Evolutionary conservation across 179 eudicot species (phyloP).

Genomic region (Nepenthes alata): DNA sequence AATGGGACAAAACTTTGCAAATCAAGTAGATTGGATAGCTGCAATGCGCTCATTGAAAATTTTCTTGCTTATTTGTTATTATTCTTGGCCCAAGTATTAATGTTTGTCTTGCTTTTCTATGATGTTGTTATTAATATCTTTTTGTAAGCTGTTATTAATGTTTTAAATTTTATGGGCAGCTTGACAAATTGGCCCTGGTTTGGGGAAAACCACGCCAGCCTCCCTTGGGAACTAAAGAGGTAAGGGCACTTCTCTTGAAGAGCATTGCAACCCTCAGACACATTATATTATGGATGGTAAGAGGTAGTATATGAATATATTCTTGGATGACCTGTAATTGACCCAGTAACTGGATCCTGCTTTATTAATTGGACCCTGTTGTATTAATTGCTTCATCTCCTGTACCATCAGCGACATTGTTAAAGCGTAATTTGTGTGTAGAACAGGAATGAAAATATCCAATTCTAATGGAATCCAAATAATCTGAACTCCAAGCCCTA

Average conservation of each 20-base stretch:
- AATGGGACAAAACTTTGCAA: too few relatives aligned
- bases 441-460: too few relatives aligned
- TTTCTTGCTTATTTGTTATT: background rate
- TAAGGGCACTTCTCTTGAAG: slow-evolving; percentile 12
- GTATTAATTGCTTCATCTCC: too few relatives aligned
- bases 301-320: background rate
- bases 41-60: too few relatives aligned
- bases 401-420: too few relatives aligned
- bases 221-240: slow-evolving; percentile 72
- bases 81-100: background rate
- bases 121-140: background rate
- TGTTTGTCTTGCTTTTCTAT: too few relatives aligned
- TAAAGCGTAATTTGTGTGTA: too few relatives aligned
- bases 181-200: slow-evolving; percentile 53
- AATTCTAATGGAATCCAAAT: too few relatives aligned
- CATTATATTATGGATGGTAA: background rate
- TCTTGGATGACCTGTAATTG: background rate
- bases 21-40: too few relatives aligned
- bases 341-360: too few relatives aligned
- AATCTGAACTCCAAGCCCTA: too few relatives aligned
- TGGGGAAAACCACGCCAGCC: slow-evolving; percentile 91
- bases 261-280: background rate
- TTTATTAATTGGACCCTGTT: too few relatives aligned
- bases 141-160: background rate
- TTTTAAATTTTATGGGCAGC: slow-evolving; percentile 30